Evolutionary conservation across 2,329 filamentous ascomycete genomes (phyloP), one percentile per base, ranked within the genome.

Genomic region (Aureobasidium sp.): DNA sequence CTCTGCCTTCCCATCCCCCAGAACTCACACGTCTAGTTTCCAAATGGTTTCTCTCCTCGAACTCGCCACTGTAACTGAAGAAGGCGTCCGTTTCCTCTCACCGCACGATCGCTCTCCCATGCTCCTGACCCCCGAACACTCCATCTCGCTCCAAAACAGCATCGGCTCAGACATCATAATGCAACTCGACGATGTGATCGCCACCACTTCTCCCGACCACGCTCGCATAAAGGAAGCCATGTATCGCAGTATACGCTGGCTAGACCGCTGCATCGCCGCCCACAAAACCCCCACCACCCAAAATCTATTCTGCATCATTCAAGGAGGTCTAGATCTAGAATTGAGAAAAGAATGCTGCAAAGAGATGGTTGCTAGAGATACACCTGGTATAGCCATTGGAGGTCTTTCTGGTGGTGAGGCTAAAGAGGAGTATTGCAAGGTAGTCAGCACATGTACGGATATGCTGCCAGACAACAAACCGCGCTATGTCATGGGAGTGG

Each of bases 131-230:
- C 94, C 94, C 0, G 95, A 99, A 74, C 93, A 97, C 77, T 97
- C 94, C 0, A 97, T 99, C 69, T 88, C 87, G 11, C 82, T 99
- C 4, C 94, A 99, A 73, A 97, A 99, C 75, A 93, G 88, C 60
- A 99, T 99, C 70, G 94, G 94, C 66, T 96, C 91, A 65, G 94
- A 99, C 76, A 97, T 99, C 68, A 97, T 97, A 67, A 99, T 99
- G 95, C 95, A 99, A 76, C 86, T 99, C 4, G 94, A 99, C 79
- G 95, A 99, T 74, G 95, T 99, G 15, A 88, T 99, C 57, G 93
- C 91, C 34, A 97, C 94, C 0, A 99, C 94, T 0, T 97, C 91
- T 0, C 93, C 93, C 0, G 94, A 99, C 74, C 80, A 84, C 61
- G 86, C 80, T 25, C 87, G 95, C 59, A 97, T 99, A 85, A 85